Evolutionary conservation across 2,329 filamentous ascomycete species (phyloP).

Genomic region (Nothomitra cinnamomea): DNA sequence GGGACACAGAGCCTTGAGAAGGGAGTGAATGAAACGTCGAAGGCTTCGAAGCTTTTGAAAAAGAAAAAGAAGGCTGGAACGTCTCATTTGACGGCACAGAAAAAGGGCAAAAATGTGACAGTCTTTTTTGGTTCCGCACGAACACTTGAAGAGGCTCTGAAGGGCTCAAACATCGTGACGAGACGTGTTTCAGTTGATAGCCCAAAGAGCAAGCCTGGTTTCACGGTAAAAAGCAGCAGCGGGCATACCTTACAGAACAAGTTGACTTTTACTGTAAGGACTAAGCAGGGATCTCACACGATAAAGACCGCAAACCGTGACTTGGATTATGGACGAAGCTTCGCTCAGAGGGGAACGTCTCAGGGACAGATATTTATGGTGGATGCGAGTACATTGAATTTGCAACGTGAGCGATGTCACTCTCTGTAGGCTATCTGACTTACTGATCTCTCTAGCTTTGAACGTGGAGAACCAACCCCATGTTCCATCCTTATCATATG

Average conservation of each 20-base stretch:
- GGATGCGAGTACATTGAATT: background rate
- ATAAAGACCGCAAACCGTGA: background rate
- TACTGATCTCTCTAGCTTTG: background rate
- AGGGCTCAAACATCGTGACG: too few species aligned
- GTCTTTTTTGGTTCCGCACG: too few species aligned
- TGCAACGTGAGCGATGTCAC: background rate
- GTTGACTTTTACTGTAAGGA: too few species aligned
- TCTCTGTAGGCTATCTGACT: background rate
- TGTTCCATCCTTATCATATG: conserved; percentile 51
- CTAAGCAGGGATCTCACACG: too few species aligned
- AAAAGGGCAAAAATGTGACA: background rate
- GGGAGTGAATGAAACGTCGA: background rate
- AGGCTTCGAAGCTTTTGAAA: background rate
- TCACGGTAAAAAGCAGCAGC: too few species aligned
- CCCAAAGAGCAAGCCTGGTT: too few species aligned
- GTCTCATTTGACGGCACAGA: background rate
- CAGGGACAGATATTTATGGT: background rate
- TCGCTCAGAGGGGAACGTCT: background rate
- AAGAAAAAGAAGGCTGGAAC: background rate
- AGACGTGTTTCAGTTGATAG: too few species aligned
- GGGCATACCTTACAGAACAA: too few species aligned
- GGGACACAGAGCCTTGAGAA: background rate
- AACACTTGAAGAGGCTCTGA: too few species aligned
- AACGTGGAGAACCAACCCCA: conserved; percentile 9
- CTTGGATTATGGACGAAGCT: background rate